Percentiles rank a stretch among this genome's conserved stretches.
Conservation (phyloP, 169 alveolate genomes). For the Plasmodium sp. region DNA sequence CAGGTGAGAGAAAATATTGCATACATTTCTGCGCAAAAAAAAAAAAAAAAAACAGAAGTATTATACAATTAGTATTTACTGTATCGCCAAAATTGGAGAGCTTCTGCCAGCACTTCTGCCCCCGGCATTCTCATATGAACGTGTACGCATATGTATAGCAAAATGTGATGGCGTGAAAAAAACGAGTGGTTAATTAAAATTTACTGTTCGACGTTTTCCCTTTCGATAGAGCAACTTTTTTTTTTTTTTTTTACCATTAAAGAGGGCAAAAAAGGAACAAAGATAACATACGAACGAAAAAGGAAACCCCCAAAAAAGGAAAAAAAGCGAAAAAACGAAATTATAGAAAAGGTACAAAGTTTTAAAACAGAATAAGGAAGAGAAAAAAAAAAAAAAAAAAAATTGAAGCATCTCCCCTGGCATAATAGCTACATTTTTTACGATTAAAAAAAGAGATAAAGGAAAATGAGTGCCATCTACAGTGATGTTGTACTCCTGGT, state of each 20-base stretch:
- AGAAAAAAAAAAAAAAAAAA: background rate
- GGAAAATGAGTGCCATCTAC: constrained; percentile 61
- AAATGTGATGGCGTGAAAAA: background rate
- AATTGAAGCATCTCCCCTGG: background rate
- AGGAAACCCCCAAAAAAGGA: background rate
- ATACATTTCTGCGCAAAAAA: background rate
- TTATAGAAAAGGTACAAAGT: background rate
- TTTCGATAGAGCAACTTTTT: background rate
- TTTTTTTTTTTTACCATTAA: background rate
- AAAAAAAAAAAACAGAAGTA: background rate
- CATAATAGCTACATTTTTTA: constrained; percentile 10
- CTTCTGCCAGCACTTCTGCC: background rate
- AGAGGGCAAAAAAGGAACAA: background rate
- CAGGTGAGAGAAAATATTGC: background rate
- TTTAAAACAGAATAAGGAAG: background rate
- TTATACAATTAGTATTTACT: too few relatives aligned
- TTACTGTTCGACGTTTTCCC: background rate
- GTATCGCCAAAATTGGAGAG: background rate
- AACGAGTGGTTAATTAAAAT: background rate
- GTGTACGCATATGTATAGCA: background rate
- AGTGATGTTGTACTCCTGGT: constrained; percentile 73
- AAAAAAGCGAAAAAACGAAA: background rate
- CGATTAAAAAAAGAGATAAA: background rate
- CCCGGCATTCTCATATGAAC: background rate
- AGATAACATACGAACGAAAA: background rate